Conservation (phyloP, 2,329 filamentous ascomycete species). For the Diaporthe capsici region DNA sequence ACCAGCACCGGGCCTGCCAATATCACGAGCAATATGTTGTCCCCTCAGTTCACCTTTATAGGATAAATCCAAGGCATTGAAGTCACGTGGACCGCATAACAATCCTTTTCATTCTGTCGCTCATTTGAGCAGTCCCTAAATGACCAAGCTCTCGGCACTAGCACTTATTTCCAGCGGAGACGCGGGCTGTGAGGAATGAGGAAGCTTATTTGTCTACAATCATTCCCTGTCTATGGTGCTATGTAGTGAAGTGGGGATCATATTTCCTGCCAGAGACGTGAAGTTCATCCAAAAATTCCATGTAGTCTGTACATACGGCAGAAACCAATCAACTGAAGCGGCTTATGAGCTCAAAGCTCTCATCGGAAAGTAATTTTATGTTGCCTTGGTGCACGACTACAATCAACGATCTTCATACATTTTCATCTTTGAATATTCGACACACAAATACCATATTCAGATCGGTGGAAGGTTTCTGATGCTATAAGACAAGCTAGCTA, state of each 20-base stretch:
- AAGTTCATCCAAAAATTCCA: too few relatives aligned
- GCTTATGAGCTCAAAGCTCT: neutral
- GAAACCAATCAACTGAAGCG: neutral
- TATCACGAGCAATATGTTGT: too few relatives aligned
- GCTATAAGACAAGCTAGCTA: neutral
- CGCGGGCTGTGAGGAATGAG: too few relatives aligned
- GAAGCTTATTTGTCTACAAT: too few relatives aligned
- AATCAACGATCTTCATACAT: neutral
- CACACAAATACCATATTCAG: neutral
- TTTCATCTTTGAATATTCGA: neutral
- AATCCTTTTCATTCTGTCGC: too few relatives aligned
- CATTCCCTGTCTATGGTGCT: too few relatives aligned
- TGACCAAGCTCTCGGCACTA: too few relatives aligned
- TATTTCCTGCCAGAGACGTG: neutral
- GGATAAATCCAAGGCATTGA: too few relatives aligned
- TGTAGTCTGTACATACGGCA: neutral
- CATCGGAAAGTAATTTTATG: neutral
- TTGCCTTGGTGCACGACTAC: neutral
- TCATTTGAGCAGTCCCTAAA: too few relatives aligned
- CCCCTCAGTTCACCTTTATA: too few relatives aligned
- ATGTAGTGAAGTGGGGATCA: neutral
- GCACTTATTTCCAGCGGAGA: too few relatives aligned
- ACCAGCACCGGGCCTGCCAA: neutral
- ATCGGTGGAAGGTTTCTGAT: neutral
- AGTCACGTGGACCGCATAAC: too few relatives aligned